Evolutionary conservation across 192 early-diverging fungal genomes (phyloP).

Genomic region (Umbelopsis ramanniana): DNA sequence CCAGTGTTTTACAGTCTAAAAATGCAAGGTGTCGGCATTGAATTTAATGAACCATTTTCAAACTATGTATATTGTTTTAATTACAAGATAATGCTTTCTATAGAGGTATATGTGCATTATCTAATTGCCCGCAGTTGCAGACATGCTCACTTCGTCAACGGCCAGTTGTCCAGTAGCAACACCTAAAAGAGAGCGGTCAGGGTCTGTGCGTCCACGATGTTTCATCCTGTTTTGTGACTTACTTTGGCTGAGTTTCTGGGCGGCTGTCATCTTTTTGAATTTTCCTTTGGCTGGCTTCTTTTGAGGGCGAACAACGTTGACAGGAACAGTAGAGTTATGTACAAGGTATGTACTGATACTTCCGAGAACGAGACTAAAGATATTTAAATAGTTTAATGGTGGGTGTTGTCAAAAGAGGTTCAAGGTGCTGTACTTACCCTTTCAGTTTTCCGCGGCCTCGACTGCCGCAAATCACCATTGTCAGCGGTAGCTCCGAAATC

Average conservation of each 20-base stretch:
- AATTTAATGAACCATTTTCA: too few species aligned
- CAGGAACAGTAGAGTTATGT: conserved; percentile 57
- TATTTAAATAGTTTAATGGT: not conserved
- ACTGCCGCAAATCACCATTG: conserved; percentile 53
- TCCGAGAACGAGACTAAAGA: conserved; percentile 48
- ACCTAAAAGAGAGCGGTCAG: not conserved
- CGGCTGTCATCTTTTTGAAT: conserved; percentile 17
- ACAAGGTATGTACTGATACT: conserved; percentile 58
- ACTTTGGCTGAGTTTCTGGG: conserved; percentile 36
- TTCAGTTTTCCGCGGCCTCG: conserved; percentile 49
- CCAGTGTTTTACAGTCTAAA: too few species aligned
- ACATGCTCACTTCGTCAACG: conserved; percentile 9
- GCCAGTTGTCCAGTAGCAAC: conserved; percentile 1
- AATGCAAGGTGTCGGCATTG: too few species aligned
- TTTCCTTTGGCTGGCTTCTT: conserved; percentile 48
- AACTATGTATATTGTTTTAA: not conserved
- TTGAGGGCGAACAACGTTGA: conserved; percentile 50
- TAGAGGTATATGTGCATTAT: not conserved
- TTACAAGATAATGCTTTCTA: not conserved
- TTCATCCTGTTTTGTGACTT: conserved; percentile 18
- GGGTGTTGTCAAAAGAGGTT: not conserved
- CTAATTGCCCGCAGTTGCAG: not conserved
- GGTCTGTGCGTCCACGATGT: conserved; percentile 10
- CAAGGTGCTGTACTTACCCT: conserved; percentile 36
- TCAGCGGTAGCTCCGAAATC: conserved; percentile 48